A percentile compares a stretch with the other conserved stretches of the same genome.
Evolutionary conservation across 2,329 filamentous ascomycete genomes (phyloP).

Genomic region (Dactylellina haptotyla): DNA sequence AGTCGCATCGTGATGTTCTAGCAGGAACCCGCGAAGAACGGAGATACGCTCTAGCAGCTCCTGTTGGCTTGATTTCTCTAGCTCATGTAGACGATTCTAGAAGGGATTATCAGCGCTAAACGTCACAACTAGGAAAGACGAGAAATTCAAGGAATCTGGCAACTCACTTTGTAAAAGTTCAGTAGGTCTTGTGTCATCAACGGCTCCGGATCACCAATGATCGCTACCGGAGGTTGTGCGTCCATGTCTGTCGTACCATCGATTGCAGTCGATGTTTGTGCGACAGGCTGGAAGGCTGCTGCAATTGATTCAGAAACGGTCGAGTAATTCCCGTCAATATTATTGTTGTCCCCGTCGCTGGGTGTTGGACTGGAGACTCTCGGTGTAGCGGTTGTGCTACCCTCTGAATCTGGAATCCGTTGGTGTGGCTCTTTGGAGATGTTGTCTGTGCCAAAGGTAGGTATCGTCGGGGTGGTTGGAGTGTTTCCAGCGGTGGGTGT

Average conservation of each 20-base stretch:
- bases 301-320: neutral
- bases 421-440: neutral
- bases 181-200: slow-evolving; percentile 53
- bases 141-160: neutral
- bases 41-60: slow-evolving; percentile 49
- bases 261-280: slow-evolving; percentile 11
- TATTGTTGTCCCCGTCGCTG: neutral
- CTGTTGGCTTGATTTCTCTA: slow-evolving; percentile 47
- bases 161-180: slow-evolving; percentile 48
- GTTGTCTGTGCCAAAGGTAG: slow-evolving; percentile 11
- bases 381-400: slow-evolving; percentile 3
- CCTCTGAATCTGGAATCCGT: neutral
- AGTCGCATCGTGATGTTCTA: slow-evolving; percentile 53
- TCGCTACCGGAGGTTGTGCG: slow-evolving; percentile 48
- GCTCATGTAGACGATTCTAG: slow-evolving; percentile 50
- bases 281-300: neutral
- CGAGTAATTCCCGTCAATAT: no score
- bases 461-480: slow-evolving; percentile 37
- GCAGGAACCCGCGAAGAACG: slow-evolving; percentile 45
- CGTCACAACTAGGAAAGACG: neutral
- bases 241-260: slow-evolving; percentile 46
- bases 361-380: slow-evolving; percentile 2
- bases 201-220: slow-evolving; percentile 53
- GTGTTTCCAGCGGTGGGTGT: slow-evolving; percentile 41
- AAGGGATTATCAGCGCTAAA: neutral